Conservation (phyloP, 352 stramenopile genomes). For the Globisporangium irregulare region DNA sequence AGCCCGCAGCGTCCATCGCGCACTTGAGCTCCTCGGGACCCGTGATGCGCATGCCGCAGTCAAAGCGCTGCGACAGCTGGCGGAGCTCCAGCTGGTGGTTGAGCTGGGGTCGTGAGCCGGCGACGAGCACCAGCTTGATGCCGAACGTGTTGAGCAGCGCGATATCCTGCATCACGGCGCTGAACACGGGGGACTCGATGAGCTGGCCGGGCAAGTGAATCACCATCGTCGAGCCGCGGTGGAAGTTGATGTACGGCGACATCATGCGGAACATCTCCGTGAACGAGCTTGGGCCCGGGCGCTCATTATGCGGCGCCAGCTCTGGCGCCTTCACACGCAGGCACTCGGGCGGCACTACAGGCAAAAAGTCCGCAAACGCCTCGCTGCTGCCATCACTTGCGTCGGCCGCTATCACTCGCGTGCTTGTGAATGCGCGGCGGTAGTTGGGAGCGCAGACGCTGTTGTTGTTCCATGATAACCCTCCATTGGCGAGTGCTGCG, state of each 20-base stretch:
- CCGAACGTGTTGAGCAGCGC: conserved; percentile 94
- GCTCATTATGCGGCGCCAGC: conserved; percentile 18
- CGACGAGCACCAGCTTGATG: conserved; percentile 93
- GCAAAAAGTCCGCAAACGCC: conserved; percentile 57
- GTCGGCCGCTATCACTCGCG: neutral
- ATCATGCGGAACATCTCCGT: conserved; percentile 94
- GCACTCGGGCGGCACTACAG: conserved; percentile 73
- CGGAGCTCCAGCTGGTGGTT: conserved; percentile 84
- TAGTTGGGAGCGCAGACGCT: no score
- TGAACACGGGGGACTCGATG: conserved; percentile 90
- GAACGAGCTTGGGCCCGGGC: conserved; percentile 59
- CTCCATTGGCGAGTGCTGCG: neutral
- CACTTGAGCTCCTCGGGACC: conserved; percentile 89
- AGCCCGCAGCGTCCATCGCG: conserved; percentile 94
- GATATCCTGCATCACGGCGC: conserved; percentile 94
- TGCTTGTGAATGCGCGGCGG: conserved; percentile 5
- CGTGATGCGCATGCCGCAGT: conserved; percentile 89
- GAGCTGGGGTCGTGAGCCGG: conserved; percentile 94
- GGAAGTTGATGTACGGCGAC: conserved; percentile 98
- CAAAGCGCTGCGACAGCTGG: conserved; percentile 69
- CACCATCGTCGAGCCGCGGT: conserved; percentile 93
- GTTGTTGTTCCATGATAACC: neutral
- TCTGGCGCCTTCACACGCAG: conserved; percentile 52
- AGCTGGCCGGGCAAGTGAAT: conserved; percentile 95
- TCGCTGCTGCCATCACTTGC: conserved; percentile 1